Percentiles rank a stretch among this genome's conserved stretches.
Conservation (phyloP, 179 eudicot genomes). For the Pouteria campechiana region DNA sequence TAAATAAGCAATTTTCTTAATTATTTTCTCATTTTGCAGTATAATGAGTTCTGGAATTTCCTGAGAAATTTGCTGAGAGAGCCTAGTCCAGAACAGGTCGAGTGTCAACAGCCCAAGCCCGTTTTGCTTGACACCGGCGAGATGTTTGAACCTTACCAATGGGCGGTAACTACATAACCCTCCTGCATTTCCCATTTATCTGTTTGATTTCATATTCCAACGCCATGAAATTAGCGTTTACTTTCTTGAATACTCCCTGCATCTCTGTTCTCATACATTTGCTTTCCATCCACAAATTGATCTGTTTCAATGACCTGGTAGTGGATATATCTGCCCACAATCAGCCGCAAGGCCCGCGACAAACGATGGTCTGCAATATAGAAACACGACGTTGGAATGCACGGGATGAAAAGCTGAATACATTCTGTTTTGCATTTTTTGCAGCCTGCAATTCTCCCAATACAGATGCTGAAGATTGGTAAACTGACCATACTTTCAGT, state of each 20-base stretch:
- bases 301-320: too few relatives aligned
- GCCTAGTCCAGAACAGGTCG: conserved; percentile 21
- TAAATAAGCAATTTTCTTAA: not conserved
- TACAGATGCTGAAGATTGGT: conserved; percentile 30
- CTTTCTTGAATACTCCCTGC: not conserved
- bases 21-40: conserved; percentile 1
- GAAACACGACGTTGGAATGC: too few relatives aligned
- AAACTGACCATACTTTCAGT: conserved; percentile 22
- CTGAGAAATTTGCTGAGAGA: conserved; percentile 13
- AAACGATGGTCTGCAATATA: too few relatives aligned
- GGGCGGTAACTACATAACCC: conserved; percentile 31
- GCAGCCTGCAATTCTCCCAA: conserved; percentile 33
- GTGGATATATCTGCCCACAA: too few relatives aligned
- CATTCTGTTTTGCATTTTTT: too few relatives aligned
- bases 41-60: conserved; percentile 14
- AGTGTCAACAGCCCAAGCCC: conserved; percentile 24
- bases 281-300: too few relatives aligned
- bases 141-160: conserved; percentile 25
- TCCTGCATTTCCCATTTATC: too few relatives aligned
- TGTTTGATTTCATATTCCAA: too few relatives aligned
- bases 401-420: too few relatives aligned
- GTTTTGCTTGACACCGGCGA: conserved; percentile 23
- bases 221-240: too few relatives aligned
- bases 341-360: too few relatives aligned
- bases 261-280: too few relatives aligned